A percentile compares a stretch with the other conserved stretches of the same genome.
Evolutionary conservation across 2,329 filamentous ascomycete species (phyloP).

Genomic region (Microcera coccophila): DNA sequence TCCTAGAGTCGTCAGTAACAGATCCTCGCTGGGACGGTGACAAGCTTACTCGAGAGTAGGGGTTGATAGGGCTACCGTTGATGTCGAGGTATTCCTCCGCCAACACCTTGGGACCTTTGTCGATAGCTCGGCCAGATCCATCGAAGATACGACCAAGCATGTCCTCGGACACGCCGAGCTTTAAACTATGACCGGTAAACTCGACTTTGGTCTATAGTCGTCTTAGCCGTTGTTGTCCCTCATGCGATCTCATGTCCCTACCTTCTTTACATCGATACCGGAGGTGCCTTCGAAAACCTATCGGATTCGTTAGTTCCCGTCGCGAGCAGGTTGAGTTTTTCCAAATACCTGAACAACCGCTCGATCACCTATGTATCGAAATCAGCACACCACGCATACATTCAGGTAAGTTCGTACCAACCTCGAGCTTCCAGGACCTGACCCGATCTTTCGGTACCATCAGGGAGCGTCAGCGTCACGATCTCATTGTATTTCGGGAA

Average conservation of each 20-base stretch:
- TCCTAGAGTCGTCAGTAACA: constrained; percentile 53
- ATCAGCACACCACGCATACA: constrained; percentile 19
- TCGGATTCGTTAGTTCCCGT: constrained; percentile 23
- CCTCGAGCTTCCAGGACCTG: constrained; percentile 97
- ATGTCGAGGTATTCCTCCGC: constrained; percentile 98
- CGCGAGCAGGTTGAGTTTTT: constrained; percentile 7
- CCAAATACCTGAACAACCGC: constrained; percentile 83
- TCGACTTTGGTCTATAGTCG: constrained; percentile 80
- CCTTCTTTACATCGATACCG: constrained; percentile 99
- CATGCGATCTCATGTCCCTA: constrained; percentile 35
- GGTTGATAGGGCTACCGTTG: constrained; percentile 98
- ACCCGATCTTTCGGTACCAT: constrained; percentile 89
- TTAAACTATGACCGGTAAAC: constrained; percentile 94
- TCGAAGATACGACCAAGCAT: constrained; percentile 99
- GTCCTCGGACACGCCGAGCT: constrained; percentile 98
- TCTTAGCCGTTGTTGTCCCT: constrained; percentile 23
- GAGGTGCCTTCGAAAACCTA: constrained; percentile 97
- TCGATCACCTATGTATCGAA: constrained; percentile 64
- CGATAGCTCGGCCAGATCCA: constrained; percentile 94
- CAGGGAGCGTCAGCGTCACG: constrained; percentile 88
- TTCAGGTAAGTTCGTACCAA: constrained; percentile 38
- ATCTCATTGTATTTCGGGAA: constrained; percentile 97
- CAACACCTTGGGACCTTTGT: constrained; percentile 97
- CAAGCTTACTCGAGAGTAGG: constrained; percentile 78
- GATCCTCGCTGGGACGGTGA: neutral